Evolutionary conservation across 768 basidiomycete genomes (phyloP).

Genomic region (Pleurotus pulmonarius): DNA sequence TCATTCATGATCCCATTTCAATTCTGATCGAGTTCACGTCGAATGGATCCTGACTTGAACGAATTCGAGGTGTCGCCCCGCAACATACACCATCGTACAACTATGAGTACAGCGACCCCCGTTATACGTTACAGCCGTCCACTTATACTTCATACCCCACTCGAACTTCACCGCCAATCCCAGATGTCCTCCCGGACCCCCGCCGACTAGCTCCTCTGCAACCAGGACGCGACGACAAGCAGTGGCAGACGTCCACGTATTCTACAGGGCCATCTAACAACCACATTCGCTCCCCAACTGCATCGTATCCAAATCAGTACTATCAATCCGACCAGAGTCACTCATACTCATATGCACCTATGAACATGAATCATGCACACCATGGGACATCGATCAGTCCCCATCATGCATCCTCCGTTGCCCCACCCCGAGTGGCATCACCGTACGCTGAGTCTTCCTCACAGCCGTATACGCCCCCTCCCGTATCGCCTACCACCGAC

Average conservation of each 20-base stretch:
- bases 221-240: constrained; percentile 34
- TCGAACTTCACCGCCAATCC: constrained; percentile 45
- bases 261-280: constrained; percentile 30
- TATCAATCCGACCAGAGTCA: constrained; percentile 37
- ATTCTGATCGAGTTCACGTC: constrained; percentile 17
- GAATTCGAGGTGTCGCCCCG: constrained; percentile 31
- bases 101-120: constrained; percentile 55
- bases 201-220: constrained; percentile 56
- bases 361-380: constrained; percentile 21
- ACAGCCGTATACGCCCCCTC: constrained; percentile 54
- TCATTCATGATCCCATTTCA: constrained; percentile 28
- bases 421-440: constrained; percentile 27
- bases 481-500: constrained; percentile 46
- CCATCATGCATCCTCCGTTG: constrained; percentile 17
- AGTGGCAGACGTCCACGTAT: constrained; percentile 39
- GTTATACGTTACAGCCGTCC: constrained; percentile 42
- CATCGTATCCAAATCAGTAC: constrained; percentile 58
- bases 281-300: constrained; percentile 61
- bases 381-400: constrained; percentile 25
- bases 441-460: constrained; percentile 37
- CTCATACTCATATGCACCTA: constrained; percentile 37
- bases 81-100: constrained; percentile 42
- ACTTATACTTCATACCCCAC: constrained; percentile 35
- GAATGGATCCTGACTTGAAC: constrained; percentile 33
- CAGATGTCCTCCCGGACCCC: constrained; percentile 44